phyloP scores from a whole-genome alignment of 148 eudicot species.

The Camellia sinensis region DNA sequence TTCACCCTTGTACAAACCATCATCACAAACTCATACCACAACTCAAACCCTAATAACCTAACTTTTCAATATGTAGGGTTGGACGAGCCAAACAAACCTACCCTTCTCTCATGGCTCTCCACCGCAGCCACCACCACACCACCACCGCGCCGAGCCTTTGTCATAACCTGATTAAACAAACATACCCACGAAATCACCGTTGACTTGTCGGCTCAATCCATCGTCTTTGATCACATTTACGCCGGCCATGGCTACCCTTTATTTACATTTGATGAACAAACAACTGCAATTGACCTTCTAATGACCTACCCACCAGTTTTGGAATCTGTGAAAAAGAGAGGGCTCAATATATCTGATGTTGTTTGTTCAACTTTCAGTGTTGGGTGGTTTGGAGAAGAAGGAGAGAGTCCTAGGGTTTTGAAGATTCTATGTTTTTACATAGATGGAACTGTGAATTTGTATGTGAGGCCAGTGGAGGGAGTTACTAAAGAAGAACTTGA shows the following conservation, averaged over 20 bases:
- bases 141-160: conserved; percentile 37
- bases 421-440: conserved; percentile 29
- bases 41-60: conserved; percentile 17
- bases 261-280: conserved; percentile 30
- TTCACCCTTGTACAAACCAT: conserved; percentile 34
- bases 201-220: conserved; percentile 15
- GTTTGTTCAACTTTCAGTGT: conserved; percentile 34
- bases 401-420: conserved; percentile 21
- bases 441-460: conserved; percentile 33
- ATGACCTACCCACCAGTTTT: conserved; percentile 27
- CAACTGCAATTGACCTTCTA: conserved; percentile 28
- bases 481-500: no score
- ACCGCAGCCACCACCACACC: neutral
- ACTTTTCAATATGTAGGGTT: conserved; percentile 52
- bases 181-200: conserved; percentile 40
- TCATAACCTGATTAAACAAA: conserved; percentile 27
- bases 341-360: conserved; percentile 37
- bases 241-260: conserved; percentile 42
- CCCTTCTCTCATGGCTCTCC: conserved; percentile 23
- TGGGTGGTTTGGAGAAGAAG: conserved; percentile 54
- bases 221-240: conserved; percentile 29
- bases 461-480: conserved; percentile 49
- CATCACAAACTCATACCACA: conserved; percentile 13
- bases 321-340: conserved; percentile 37
- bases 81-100: conserved; percentile 41